Conservation (phyloP, 2,329 filamentous ascomycete species). For the Pyrenophora tritici-repentis region DNA sequence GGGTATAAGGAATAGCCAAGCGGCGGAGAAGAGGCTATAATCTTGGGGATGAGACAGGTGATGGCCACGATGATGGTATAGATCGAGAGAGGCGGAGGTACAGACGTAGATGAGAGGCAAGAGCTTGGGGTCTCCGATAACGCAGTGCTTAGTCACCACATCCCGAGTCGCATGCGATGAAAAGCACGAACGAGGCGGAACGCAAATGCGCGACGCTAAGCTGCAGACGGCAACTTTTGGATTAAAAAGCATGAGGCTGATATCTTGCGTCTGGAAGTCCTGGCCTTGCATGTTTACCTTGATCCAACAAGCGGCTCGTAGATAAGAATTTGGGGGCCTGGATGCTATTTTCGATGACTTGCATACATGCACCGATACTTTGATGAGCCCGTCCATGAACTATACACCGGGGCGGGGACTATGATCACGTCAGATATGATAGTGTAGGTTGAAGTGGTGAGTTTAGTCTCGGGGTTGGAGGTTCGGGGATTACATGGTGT, state of each 20-base stretch:
- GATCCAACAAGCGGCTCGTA: no score
- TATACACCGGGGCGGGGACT: background rate
- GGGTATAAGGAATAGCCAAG: conserved; percentile 7
- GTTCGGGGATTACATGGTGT: conserved; percentile 8
- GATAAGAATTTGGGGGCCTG: no score
- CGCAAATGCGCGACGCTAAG: background rate
- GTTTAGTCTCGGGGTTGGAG: background rate
- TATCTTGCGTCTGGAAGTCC: background rate
- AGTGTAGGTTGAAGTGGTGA: background rate
- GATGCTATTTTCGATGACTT: no score
- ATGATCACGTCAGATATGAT: background rate
- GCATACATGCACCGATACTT: no score
- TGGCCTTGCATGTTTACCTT: background rate
- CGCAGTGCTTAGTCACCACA: background rate
- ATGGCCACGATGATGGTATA: background rate
- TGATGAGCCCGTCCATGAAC: no score
- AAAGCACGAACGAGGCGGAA: background rate
- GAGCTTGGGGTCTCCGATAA: background rate
- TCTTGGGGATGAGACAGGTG: background rate
- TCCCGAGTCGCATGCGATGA: background rate
- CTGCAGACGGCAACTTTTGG: background rate
- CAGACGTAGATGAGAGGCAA: background rate
- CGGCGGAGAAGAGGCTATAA: background rate
- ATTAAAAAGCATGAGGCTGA: no score
- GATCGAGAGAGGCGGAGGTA: background rate